Percentiles rank a stretch among this genome's conserved stretches.
Evolutionary conservation across 2,329 filamentous ascomycete species (phyloP).

Genomic region (Pestalotiopsis sp.): DNA sequence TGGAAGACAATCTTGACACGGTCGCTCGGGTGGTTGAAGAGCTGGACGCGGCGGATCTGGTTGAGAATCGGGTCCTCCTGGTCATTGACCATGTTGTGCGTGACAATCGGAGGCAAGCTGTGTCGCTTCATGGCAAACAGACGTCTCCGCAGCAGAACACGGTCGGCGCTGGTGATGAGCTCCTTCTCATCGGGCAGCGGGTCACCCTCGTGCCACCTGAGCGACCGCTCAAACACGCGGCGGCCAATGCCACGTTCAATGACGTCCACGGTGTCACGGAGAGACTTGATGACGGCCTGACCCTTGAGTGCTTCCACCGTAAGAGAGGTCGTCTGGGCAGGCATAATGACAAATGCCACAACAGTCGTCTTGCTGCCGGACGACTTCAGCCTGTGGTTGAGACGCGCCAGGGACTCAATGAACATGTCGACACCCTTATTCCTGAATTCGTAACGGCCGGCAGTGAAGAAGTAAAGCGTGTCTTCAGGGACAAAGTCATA

Average conservation of each 20-base stretch:
- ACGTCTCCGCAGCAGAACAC: conserved; percentile 85
- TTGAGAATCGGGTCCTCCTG: conserved; percentile 91
- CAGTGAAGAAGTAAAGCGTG: conserved; percentile 96
- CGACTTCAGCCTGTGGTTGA: conserved; percentile 90
- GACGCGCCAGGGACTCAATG: conserved; percentile 89
- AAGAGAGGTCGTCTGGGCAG: conserved; percentile 90
- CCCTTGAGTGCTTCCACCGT: conserved; percentile 96
- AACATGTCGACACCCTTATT: conserved; percentile 99
- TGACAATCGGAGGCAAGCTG: conserved; percentile 90
- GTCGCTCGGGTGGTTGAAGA: conserved; percentile 94
- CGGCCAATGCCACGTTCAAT: conserved; percentile 93
- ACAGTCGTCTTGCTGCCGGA: conserved; percentile 89
- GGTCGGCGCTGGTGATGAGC: conserved; percentile 87
- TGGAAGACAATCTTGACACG: conserved; percentile 98
- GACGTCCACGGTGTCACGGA: conserved; percentile 88
- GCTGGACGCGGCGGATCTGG: conserved; percentile 91
- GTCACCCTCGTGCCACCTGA: conserved; percentile 95
- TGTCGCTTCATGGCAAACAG: conserved; percentile 97
- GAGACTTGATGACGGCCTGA: conserved; percentile 94
- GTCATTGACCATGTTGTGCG: conserved; percentile 98
- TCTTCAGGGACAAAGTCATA: conserved; percentile 97
- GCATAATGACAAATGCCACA: conserved; percentile 98
- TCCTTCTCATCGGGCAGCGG: conserved; percentile 96
- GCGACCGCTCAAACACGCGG: conserved; percentile 89
- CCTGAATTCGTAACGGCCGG: conserved; percentile 94